Evolutionary conservation across 345 rosid genomes (phyloP), one percentile per base, ranked within the genome.

Genomic region (thale cress (Arabidopsis thaliana)): DNA sequence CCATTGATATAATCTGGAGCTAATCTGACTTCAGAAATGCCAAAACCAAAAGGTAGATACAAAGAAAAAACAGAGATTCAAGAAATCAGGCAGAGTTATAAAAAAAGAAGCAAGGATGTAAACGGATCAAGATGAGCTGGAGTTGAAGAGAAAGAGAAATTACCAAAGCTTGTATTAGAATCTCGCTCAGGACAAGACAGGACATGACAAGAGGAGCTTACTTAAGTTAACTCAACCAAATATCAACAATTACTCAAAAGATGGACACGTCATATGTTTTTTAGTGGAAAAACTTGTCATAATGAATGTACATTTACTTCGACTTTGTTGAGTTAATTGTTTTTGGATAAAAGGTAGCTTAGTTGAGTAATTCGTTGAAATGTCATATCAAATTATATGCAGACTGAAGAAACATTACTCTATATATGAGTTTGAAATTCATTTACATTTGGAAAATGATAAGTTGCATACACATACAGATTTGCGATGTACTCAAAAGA

Each of bases 141-240:
- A 52, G 34, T 0, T 52, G 7, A 23, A 4, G 58, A 52, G 32
- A 9, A 30, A 5, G 9, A 53, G 34, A 53, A 53, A 2, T 53
- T 25, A 53, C 58, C 58, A 5, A 7, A 45, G 22, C 50, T 45
- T 45, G 8, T 10, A 7, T 37, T 2, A 90, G 48, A n/a, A n/a
- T n/a, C 50, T 46, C 23, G 50, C 22, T 46, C 50, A 46, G 8
- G 23, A 46, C 50, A 46, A 8, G 48, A 37, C 12, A 40, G 44
- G 5, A 40, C 32, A 28, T 28, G 32, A 28, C 32, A 28, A 28
- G 32, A 28, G 32, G 4, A 28, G 32, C 32, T 28, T 28, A 28
- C 2, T 30, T 55, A 16, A 16, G 20, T 0, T 10, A 30, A 55
- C 46, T 57, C 42, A 40, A 7, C 45, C 32, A 28, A 12, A 51